phyloP scores from a whole-genome alignment of 2,329 filamentous ascomycete species.

The Claviceps quebecensis region DNA sequence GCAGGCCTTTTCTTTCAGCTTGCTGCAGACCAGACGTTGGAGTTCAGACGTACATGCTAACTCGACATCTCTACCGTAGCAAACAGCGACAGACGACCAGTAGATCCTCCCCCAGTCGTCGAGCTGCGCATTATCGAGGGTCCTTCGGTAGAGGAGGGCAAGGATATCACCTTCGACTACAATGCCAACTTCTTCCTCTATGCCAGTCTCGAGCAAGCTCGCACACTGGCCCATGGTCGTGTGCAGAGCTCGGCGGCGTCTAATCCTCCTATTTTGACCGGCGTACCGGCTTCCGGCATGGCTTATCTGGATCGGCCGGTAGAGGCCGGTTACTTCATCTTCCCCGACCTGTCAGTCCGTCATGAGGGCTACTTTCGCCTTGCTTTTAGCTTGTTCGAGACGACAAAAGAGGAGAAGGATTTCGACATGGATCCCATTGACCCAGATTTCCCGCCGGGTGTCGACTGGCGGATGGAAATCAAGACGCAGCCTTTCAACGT shows the following conservation, averaged over 20 bases:
- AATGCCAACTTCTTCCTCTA: conserved; percentile 97
- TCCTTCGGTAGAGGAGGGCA: conserved; percentile 41
- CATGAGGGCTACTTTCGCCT: conserved; percentile 91
- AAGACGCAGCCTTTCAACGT: conserved; percentile 79
- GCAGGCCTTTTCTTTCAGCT: too few species aligned
- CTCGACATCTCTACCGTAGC: conserved; percentile 13
- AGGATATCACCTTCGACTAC: conserved; percentile 76
- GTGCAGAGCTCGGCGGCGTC: conserved; percentile 52
- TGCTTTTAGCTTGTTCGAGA: conserved; percentile 85
- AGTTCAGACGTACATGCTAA: conserved; percentile 7
- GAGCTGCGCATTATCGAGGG: conserved; percentile 78
- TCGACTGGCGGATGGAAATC: conserved; percentile 80
- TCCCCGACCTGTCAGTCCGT: conserved; percentile 88
- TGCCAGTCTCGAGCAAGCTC: conserved; percentile 76
- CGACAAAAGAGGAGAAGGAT: conserved; percentile 75
- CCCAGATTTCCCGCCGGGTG: conserved; percentile 35
- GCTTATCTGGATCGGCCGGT: conserved; percentile 82
- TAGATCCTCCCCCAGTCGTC: conserved; percentile 89
- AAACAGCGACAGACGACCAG: conserved; percentile 64
- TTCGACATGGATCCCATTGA: conserved; percentile 42
- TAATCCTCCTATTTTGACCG: conserved; percentile 74
- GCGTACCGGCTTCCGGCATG: conserved; percentile 89
- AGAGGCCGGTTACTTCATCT: conserved; percentile 84
- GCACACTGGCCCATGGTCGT: conserved; percentile 68
- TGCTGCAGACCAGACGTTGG: neutral